phyloP scores from a whole-genome alignment of 345 rosid genomes.

The Boechera stricta region DNA sequence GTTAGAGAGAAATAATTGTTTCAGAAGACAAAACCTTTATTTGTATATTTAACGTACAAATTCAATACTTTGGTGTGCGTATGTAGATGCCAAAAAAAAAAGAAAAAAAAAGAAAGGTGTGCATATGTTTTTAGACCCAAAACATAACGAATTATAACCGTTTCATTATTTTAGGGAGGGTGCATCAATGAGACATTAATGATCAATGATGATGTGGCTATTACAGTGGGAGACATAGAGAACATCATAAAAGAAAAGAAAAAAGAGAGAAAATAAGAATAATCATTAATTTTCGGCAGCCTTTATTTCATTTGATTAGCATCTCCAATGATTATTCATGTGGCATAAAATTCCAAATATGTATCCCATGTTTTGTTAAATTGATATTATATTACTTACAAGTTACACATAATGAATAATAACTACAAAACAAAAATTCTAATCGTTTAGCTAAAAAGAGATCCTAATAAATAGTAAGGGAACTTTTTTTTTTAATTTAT shows the following conservation, averaged over 20 bases:
- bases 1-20: slow-evolving; percentile 19
- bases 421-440: background rate
- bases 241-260: background rate
- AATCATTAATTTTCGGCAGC: slow-evolving; percentile 21
- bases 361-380: background rate
- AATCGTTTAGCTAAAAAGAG: background rate
- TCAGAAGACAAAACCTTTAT: background rate
- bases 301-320: slow-evolving; percentile 29
- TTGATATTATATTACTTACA: slow-evolving; percentile 1
- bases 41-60: too few relatives aligned
- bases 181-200: slow-evolving; percentile 31
- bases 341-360: slow-evolving; percentile 24
- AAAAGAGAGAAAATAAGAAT: background rate
- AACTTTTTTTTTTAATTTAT: too few relatives aligned
- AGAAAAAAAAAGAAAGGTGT: too few relatives aligned
- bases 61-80: too few relatives aligned
- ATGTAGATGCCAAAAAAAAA: too few relatives aligned
- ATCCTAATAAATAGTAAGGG: background rate
- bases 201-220: slow-evolving; percentile 33
- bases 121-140: too few relatives aligned
- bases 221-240: slow-evolving; percentile 32
- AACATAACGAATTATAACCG: too few relatives aligned
- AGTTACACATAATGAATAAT: background rate
- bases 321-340: slow-evolving; percentile 32
- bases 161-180: slow-evolving; percentile 6